Base-by-base conservation (phyloP, 1,284 basidiomycete genomes). In the Fomitopsis betulina region DNA sequence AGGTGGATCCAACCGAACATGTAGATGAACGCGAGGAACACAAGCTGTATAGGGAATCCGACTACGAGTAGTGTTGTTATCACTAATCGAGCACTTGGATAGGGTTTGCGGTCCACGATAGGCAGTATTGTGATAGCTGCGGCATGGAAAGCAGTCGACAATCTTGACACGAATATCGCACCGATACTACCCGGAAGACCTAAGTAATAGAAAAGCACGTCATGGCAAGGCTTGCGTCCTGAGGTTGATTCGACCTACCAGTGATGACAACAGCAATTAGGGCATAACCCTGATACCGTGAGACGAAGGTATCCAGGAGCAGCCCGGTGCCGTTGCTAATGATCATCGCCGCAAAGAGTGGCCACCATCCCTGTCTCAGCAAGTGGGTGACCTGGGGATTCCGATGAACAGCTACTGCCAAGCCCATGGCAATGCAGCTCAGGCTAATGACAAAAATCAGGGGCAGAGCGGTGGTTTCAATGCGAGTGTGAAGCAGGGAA, bases 281-380 rank as follows among this genome's bases (percentile, higher is more conserved):
- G 0, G 93, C 93, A 67, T 93, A 98, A 2, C 93, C 96, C 58
- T 89, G 82, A 67, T 93, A 98, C 37, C 83, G 80, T 60, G 85
- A 87, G 1, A 97, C 95, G 62, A 96, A 97, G 51, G 83, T 79
- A 67, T 98, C 94, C 15, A 99, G 83, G 0, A 98, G 89, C 64
- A 98, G 87, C 0, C 96, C 96, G 0, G 96, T 93, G 0, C 86
- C 93, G 53, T 87, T 91, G 65, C 92, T 94, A 66, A 98, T 94
- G 57, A 89, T 76, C 93, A 98, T 97, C 1, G 96, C 96, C 10
- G 86, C 85, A 62, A 98, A 86, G 2, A 99, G 79, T 0, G 96
- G 95, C 1, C 82, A 76, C 96, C 96, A 99, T 0, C 95, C 94
- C 53, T 92, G 84, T 50, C 79, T 83, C 19, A 98, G 77, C 1